Conservation (phyloP, 2,329 filamentous ascomycete species). For the Trichothecium sympodiale region DNA sequence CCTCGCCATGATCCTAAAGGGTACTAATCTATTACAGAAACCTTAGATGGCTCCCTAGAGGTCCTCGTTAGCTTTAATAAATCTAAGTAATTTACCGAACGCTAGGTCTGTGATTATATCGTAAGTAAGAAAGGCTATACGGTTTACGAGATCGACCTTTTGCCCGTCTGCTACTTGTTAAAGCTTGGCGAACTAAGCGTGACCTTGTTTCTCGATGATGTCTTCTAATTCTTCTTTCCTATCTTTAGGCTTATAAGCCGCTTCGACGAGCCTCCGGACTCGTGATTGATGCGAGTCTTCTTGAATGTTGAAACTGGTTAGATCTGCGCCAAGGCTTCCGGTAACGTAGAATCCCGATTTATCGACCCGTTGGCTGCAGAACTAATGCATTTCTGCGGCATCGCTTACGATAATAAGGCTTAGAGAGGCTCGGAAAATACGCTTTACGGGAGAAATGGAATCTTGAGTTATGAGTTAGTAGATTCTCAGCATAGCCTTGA, state of each 20-base stretch:
- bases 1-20: constrained; percentile 39
- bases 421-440: too few relatives aligned
- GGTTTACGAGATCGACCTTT: constrained; percentile 42
- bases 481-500: neutral
- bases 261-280: constrained; percentile 42
- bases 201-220: constrained; percentile 37
- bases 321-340: constrained; percentile 42
- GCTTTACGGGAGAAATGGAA: constrained; percentile 40
- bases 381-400: constrained; percentile 40
- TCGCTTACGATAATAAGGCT: constrained; percentile 42
- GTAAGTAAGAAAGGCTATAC: constrained; percentile 46
- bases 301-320: constrained; percentile 47
- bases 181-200: constrained; percentile 38
- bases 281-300: constrained; percentile 36
- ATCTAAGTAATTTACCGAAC: constrained; percentile 45
- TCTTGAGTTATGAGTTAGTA: constrained; percentile 19
- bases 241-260: constrained; percentile 42
- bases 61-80: constrained; percentile 39
- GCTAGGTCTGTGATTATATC: constrained; percentile 46
- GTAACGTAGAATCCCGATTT: constrained; percentile 50
- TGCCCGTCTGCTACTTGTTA: constrained; percentile 27
- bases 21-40: constrained; percentile 39
- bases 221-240: constrained; percentile 49
- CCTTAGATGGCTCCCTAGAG: constrained; percentile 41
- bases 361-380: constrained; percentile 43